Percentiles rank a stretch among this genome's conserved stretches.
Conservation (phyloP, 2,329 filamentous ascomycete species). For the Rachicladosporium sp. region DNA sequence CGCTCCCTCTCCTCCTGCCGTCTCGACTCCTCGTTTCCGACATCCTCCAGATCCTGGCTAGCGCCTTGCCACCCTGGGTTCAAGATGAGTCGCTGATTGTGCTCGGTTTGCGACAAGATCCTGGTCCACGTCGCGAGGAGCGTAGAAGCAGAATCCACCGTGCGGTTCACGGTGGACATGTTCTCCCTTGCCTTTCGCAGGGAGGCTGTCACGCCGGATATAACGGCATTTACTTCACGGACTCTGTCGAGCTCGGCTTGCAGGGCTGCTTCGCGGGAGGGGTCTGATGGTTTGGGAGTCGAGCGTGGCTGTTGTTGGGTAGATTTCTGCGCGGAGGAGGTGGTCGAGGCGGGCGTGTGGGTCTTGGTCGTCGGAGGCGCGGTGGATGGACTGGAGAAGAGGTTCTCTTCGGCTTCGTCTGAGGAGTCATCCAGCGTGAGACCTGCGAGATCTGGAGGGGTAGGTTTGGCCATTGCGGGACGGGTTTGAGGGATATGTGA, state of each 20-base stretch:
- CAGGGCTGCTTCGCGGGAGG: conserved; percentile 55
- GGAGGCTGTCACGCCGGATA: conserved; percentile 64
- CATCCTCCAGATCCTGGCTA: conserved; percentile 70
- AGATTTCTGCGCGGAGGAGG: conserved; percentile 13
- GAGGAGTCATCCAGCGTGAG: conserved; percentile 33
- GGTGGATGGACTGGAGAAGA: conserved; percentile 42
- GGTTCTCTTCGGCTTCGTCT: conserved; percentile 43
- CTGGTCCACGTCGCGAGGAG: conserved; percentile 92
- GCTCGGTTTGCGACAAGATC: conserved; percentile 92
- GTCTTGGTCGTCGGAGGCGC: too few species aligned
- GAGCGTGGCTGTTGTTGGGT: conserved; percentile 23
- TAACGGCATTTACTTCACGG: conserved; percentile 72
- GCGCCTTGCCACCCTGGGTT: conserved; percentile 85
- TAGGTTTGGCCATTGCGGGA: conserved; percentile 17
- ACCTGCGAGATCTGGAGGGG: conserved; percentile 17
- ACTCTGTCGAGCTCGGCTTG: conserved; percentile 72
- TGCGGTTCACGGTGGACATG: conserved; percentile 74
- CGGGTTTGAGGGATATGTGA: not conserved
- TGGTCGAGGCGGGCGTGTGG: too few species aligned
- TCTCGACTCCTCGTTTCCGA: conserved; percentile 65
- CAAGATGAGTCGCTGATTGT: conserved; percentile 85
- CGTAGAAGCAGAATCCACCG: conserved; percentile 75
- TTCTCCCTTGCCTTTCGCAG: conserved; percentile 61
- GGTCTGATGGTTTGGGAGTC: conserved; percentile 26
- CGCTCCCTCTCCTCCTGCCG: conserved; percentile 68